A percentile compares a stretch with the other conserved stretches of the same genome.
These are phyloP conservation scores for Tricholoma terreum DNA, from an alignment of 768 basidiomycete species.

Conservation along the genomic window DNA sequence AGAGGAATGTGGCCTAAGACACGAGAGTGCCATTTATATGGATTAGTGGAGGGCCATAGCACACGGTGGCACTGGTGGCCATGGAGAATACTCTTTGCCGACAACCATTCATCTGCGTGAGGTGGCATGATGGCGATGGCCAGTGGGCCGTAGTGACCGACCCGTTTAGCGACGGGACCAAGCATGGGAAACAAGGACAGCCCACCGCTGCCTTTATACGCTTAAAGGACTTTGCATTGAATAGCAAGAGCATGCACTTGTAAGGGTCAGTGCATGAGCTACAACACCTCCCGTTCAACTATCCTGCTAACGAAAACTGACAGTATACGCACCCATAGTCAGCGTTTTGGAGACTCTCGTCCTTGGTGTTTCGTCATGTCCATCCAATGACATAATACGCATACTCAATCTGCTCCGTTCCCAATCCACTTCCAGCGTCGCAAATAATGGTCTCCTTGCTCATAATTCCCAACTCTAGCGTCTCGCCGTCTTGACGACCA, in stretches of 20 bases:
- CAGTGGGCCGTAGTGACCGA: not conserved
- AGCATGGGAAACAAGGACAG: too few relatives aligned
- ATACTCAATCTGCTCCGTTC: constrained; percentile 60
- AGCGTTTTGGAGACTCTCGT: too few relatives aligned
- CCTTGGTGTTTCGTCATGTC: constrained; percentile 18
- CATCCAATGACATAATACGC: constrained; percentile 73
- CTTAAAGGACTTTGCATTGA: too few relatives aligned
- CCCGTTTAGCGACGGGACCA: not conserved
- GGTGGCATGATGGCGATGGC: not conserved
- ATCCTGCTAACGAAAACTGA: too few relatives aligned
- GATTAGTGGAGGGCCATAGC: not conserved
- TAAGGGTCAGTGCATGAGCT: too few relatives aligned
- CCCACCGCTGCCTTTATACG: too few relatives aligned
- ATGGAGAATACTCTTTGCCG: not conserved
- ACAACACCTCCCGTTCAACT: too few relatives aligned
- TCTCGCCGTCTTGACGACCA: constrained; percentile 4
- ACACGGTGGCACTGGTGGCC: not conserved
- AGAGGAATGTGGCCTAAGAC: not conserved
- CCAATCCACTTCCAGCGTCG: constrained; percentile 39
- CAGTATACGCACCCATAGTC: too few relatives aligned
- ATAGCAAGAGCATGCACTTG: too few relatives aligned
- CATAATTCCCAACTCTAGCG: constrained; percentile 43
- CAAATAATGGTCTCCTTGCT: constrained; percentile 55
- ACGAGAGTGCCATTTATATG: not conserved
- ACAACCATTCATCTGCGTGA: not conserved